phyloP scores from a whole-genome alignment of 148 eudicot genomes.

The Diospyros lotus region DNA sequence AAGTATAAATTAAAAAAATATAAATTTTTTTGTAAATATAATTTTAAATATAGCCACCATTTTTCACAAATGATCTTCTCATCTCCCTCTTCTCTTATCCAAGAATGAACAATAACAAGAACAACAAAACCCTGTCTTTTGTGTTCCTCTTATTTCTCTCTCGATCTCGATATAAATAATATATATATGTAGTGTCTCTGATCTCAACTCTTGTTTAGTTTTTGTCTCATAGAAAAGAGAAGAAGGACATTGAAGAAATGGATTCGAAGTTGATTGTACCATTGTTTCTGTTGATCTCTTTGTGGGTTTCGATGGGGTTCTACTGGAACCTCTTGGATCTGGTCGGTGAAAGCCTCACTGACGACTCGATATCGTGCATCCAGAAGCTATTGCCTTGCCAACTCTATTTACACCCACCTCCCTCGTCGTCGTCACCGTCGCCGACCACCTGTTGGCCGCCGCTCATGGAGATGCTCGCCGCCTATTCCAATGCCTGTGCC shows the following conservation, averaged over 20 bases:
- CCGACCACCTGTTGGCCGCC: slow-evolving; percentile 13
- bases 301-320: background rate
- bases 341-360: background rate
- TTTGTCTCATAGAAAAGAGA: background rate
- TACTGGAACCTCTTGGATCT: background rate
- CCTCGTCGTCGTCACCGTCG: background rate
- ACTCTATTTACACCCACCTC: background rate
- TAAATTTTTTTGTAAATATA: no score
- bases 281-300: background rate
- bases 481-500: slow-evolving; percentile 2
- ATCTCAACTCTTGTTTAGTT: no score
- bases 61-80: no score
- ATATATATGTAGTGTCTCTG: no score
- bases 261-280: background rate
- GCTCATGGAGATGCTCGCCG: background rate
- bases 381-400: slow-evolving; percentile 12
- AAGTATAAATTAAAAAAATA: no score
- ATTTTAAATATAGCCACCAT: no score
- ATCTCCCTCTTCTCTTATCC: no score
- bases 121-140: no score
- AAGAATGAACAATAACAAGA: no score
- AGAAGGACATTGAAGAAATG: background rate
- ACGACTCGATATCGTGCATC: slow-evolving; percentile 1
- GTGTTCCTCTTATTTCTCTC: no score
- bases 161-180: no score